A percentile compares a stretch with the other conserved stretches of the same genome.
Evolutionary conservation across 169 alveolate genomes (phyloP).

Genomic region (Amoebophrya sp.): DNA sequence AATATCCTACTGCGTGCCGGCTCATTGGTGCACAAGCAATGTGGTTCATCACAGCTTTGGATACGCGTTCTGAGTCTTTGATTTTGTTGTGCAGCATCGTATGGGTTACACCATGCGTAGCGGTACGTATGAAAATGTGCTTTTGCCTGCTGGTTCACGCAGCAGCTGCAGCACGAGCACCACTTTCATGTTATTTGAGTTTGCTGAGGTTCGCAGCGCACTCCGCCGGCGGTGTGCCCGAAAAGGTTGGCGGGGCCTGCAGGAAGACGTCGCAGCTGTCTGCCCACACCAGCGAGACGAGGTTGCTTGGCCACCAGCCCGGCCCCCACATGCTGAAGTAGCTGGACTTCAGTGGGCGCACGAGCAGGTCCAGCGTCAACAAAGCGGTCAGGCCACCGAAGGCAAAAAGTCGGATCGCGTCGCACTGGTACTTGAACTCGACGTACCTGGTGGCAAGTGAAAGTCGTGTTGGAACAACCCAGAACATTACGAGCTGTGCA

Average conservation of each 20-base stretch:
- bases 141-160: too few species aligned
- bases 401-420: neutral
- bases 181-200: neutral
- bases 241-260: neutral
- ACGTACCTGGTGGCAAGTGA: neutral
- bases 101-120: too few species aligned
- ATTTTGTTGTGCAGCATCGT: too few species aligned
- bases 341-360: neutral
- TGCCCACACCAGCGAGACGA: neutral
- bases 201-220: neutral
- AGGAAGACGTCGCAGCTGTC: neutral
- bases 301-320: neutral
- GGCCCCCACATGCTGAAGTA: neutral
- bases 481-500: neutral
- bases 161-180: too few species aligned
- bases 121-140: too few species aligned
- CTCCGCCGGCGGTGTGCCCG: neutral
- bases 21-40: too few species aligned
- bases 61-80: too few species aligned
- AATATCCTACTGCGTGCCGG: too few species aligned
- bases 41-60: too few species aligned
- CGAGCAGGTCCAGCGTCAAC: neutral
- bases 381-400: neutral
- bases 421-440: conserved; percentile 2
- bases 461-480: too few species aligned